Evolutionary conservation across 2,329 filamentous ascomycete genomes (phyloP).

Genomic region (Lecanicillium sp.): DNA sequence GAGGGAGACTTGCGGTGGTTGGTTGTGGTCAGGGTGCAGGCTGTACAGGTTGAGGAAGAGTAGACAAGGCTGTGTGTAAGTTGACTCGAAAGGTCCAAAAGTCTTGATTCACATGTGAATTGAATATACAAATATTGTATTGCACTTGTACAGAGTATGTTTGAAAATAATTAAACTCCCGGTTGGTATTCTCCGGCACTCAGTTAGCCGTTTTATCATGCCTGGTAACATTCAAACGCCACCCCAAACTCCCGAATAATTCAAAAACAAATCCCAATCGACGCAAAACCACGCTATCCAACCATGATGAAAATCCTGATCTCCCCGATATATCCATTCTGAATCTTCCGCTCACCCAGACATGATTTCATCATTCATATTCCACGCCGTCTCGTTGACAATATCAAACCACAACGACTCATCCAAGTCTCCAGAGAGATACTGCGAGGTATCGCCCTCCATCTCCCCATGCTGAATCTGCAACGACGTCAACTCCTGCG

Average conservation of each 20-base stretch:
- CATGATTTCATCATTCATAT: conserved; percentile 10
- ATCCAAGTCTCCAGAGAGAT: conserved; percentile 8
- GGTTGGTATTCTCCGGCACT: no score
- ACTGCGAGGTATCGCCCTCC: conserved; percentile 11
- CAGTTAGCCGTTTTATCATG: no score
- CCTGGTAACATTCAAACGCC: no score
- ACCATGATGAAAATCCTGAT: no score
- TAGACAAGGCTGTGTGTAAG: conserved; percentile 9
- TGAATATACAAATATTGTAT: no score
- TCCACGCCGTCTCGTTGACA: conserved; percentile 9
- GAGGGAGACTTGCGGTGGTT: conserved; percentile 44
- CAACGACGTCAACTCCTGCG: conserved; percentile 21
- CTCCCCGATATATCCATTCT: background rate
- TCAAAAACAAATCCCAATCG: no score
- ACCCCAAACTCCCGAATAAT: no score
- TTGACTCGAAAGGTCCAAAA: no score
- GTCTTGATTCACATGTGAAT: no score
- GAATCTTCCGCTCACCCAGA: conserved; percentile 4
- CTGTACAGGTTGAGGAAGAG: conserved; percentile 20
- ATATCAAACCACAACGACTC: conserved; percentile 10
- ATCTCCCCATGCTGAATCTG: conserved; percentile 20
- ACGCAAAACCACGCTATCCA: no score
- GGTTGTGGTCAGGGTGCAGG: conserved; percentile 38
- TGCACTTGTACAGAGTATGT: no score
- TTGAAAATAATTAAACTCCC: no score